Percentiles rank a stretch among this genome's conserved stretches.
phyloP scores from a whole-genome alignment of 1,284 basidiomycete genomes.

The Pyrrhoderma noxium region DNA sequence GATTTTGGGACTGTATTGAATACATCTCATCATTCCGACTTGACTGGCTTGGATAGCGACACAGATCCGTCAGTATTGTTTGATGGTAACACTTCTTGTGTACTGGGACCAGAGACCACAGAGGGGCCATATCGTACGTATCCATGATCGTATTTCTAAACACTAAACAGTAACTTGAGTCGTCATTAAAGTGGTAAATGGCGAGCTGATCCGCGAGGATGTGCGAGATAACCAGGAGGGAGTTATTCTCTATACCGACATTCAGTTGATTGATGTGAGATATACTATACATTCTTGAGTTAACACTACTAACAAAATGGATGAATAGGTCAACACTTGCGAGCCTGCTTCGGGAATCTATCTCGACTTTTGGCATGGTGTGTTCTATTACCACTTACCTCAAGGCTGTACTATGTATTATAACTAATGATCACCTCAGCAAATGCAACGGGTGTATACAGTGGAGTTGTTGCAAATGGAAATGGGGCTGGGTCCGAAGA shows the following conservation, averaged over 20 bases:
- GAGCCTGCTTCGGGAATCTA: background rate
- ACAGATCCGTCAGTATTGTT: slow-evolving; percentile 18
- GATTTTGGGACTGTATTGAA: slow-evolving; percentile 15
- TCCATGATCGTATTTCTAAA: background rate
- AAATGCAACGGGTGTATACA: background rate
- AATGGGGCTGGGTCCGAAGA: background rate
- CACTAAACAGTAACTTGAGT: background rate
- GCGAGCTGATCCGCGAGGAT: slow-evolving; percentile 4
- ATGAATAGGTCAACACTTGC: background rate
- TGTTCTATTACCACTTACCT: background rate
- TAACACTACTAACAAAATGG: background rate
- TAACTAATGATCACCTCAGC: background rate
- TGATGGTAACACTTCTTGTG: slow-evolving; percentile 19
- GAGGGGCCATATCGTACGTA: slow-evolving; percentile 21
- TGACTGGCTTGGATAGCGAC: slow-evolving; percentile 19
- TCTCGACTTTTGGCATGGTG: slow-evolving; percentile 2
- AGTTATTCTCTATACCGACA: background rate
- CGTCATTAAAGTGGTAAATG: slow-evolving; percentile 19
- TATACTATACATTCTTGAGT: background rate
- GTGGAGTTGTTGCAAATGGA: background rate
- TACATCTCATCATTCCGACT: slow-evolving; percentile 19
- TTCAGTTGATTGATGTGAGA: background rate
- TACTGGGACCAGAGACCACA: slow-evolving; percentile 20
- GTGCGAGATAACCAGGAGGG: background rate
- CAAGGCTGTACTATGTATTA: background rate